Conservation (phyloP, 2,329 filamentous ascomycete genomes). For the Rutstroemia sp. region DNA sequence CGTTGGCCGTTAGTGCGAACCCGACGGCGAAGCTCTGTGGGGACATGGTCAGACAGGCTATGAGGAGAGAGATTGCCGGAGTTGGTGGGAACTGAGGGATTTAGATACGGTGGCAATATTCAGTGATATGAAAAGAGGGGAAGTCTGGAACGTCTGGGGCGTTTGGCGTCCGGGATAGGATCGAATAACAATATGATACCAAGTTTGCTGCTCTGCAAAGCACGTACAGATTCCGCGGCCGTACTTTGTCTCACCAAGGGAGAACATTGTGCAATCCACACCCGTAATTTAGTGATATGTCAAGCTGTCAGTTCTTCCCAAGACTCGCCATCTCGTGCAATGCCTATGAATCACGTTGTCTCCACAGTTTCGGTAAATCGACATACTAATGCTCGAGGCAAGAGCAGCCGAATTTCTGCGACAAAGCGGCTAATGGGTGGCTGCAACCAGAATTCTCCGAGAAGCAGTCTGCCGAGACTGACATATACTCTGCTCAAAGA, state of each 20-base stretch:
- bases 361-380: neutral
- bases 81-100: neutral
- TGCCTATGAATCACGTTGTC: constrained; percentile 7
- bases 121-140: neutral
- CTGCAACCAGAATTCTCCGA: constrained; percentile 2
- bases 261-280: too few relatives aligned
- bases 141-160: neutral
- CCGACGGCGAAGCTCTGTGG: constrained; percentile 64
- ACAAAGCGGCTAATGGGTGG: neutral
- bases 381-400: too few relatives aligned
- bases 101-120: too few relatives aligned
- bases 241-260: too few relatives aligned
- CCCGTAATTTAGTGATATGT: too few relatives aligned
- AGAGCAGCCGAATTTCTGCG: neutral
- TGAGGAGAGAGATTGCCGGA: constrained; percentile 56
- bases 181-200: neutral
- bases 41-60: constrained; percentile 60
- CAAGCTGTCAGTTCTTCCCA: too few relatives aligned
- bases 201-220: neutral
- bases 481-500: neutral
- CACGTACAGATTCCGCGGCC: too few relatives aligned
- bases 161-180: neutral
- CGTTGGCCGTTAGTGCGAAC: constrained; percentile 56
- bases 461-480: neutral
- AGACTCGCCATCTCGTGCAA: neutral